Percentiles rank a stretch among this genome's conserved stretches.
These are phyloP conservation scores for Boletus huronensis DNA, from an alignment of 768 basidiomycete species.

Conservation along the genomic window DNA sequence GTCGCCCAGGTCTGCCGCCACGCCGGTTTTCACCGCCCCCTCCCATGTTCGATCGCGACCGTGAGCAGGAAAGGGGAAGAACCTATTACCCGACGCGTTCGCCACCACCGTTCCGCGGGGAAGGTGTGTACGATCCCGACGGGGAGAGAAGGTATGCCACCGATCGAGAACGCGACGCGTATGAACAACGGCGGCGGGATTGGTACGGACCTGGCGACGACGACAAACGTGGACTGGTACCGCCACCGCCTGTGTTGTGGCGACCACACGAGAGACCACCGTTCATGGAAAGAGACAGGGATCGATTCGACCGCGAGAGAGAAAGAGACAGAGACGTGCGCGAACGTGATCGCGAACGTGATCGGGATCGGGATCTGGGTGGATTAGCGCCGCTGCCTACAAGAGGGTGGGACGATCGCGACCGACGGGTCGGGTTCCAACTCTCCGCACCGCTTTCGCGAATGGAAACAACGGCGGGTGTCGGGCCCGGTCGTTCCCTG, in stretches of 20 bases:
- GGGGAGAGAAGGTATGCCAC: conserved; percentile 32
- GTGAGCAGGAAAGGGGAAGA: conserved; percentile 27
- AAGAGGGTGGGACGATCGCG: conserved; percentile 39
- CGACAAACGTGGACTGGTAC: conserved; percentile 33
- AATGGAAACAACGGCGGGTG: conserved; percentile 7
- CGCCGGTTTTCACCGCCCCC: conserved; percentile 28
- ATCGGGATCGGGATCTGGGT: conserved; percentile 22
- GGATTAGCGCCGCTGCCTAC: conserved; percentile 17
- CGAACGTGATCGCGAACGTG: conserved; percentile 41
- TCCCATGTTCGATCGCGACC: conserved; percentile 34
- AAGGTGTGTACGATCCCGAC: conserved; percentile 32
- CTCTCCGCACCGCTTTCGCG: conserved; percentile 23
- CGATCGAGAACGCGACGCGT: conserved; percentile 32
- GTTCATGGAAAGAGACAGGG: conserved; percentile 32
- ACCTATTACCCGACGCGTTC: conserved; percentile 32
- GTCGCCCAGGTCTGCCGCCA: conserved; percentile 11
- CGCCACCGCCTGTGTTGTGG: conserved; percentile 16
- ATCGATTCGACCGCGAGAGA: conserved; percentile 39
- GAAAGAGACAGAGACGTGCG: conserved; percentile 25
- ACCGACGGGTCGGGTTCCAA: conserved; percentile 32
- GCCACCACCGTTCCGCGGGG: conserved; percentile 26
- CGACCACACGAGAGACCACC: conserved; percentile 36
- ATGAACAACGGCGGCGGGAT: conserved; percentile 28
- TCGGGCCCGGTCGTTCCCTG: conserved; percentile 21
- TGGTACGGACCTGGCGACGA: conserved; percentile 38